Conservation (phyloP, 768 basidiomycete species). For the Hericium coralloides region DNA sequence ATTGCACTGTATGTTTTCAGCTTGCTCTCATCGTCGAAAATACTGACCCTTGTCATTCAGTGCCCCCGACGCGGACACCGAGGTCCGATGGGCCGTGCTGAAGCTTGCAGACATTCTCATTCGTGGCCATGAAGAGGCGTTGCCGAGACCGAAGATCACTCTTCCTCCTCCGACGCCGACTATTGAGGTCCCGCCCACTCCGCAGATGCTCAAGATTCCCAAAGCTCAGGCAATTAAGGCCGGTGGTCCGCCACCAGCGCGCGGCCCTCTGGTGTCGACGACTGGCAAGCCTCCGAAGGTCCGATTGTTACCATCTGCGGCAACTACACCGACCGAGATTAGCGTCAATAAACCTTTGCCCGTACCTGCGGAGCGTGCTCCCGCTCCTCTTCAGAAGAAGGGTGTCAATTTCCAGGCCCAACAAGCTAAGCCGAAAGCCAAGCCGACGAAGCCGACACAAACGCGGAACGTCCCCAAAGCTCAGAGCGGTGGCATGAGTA, state of each 20-base stretch:
- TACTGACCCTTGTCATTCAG: conserved; percentile 26
- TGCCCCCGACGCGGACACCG: conserved; percentile 68
- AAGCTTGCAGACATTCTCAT: conserved; percentile 89
- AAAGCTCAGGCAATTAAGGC: conserved; percentile 26
- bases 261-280: conserved; percentile 21
- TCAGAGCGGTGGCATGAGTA: conserved; percentile 66
- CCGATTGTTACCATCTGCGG: conserved; percentile 26
- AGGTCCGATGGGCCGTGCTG: conserved; percentile 85
- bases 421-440: conserved; percentile 8
- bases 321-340: conserved; percentile 14
- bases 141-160: conserved; percentile 83
- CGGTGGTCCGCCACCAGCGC: conserved; percentile 21
- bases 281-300: conserved; percentile 40
- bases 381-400: conserved; percentile 1
- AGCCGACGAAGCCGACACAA: conserved; percentile 18
- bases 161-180: conserved; percentile 63
- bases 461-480: conserved; percentile 54
- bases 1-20: conserved; percentile 62
- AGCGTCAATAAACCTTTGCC: conserved; percentile 23
- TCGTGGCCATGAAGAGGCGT: conserved; percentile 70
- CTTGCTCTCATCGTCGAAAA: neutral
- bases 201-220: conserved; percentile 44
- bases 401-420: neutral
- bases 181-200: conserved; percentile 45
- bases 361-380: neutral